Evolutionary conservation across 495 filamentous ascomycete species (phyloP).

Genomic region (Penicillium atrosanguineum): DNA sequence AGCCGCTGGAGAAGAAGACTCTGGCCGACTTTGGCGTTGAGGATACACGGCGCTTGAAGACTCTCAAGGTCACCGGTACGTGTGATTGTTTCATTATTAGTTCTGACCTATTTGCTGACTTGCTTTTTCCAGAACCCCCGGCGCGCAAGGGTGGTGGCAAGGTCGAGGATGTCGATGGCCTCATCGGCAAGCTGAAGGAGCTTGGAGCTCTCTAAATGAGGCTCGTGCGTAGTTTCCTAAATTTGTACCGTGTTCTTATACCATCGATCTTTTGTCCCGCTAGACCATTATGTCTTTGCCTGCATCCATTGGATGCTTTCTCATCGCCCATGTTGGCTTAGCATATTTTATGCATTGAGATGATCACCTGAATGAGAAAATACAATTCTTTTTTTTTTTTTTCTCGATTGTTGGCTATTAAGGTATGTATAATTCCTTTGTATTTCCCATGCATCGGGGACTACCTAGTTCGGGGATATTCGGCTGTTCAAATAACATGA

Average conservation of each 20-base stretch:
- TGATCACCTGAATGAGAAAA: neutral
- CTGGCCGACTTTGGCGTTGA: constrained; percentile 77
- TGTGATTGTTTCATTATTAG: constrained; percentile 10
- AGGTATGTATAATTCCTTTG: neutral
- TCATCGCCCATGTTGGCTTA: neutral
- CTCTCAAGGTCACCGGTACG: constrained; percentile 78
- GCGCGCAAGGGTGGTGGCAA: constrained; percentile 89
- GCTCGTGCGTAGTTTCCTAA: neutral
- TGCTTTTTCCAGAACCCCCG: constrained; percentile 65
- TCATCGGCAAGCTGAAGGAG: constrained; percentile 91
- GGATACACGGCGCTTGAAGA: constrained; percentile 73
- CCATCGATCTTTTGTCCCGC: constrained; percentile 20
- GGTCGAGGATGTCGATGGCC: constrained; percentile 92
- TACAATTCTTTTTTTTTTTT: too few species aligned
- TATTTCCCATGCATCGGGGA: neutral
- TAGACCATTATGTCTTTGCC: constrained; percentile 11
- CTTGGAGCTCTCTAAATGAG: constrained; percentile 75
- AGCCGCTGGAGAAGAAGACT: constrained; percentile 88
- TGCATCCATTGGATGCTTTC: constrained; percentile 2
- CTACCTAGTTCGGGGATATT: neutral
- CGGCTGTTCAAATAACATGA: neutral
- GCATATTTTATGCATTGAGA: neutral
- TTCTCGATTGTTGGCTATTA: neutral
- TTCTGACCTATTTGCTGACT: constrained; percentile 21
- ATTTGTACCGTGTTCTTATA: constrained; percentile 26